Conservation (phyloP, 345 rosid genomes). For the Mangifera indica region DNA sequence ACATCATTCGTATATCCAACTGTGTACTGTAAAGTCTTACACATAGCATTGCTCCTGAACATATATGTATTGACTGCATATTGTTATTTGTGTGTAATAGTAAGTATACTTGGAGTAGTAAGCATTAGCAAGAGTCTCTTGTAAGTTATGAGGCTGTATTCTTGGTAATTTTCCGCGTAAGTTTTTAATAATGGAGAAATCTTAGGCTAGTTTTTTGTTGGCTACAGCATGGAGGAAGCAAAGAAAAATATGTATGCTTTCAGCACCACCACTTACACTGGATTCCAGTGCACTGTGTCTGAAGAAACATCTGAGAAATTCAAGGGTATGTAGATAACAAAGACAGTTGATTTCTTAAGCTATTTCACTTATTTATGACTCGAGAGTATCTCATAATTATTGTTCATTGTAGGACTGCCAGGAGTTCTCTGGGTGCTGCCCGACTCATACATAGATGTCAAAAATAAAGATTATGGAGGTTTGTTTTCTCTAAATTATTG, state of each 20-base stretch:
- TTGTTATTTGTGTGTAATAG: neutral
- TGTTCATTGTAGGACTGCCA: slow-evolving; percentile 66
- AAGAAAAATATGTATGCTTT: slow-evolving; percentile 95
- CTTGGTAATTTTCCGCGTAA: neutral
- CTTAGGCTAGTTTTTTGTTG: neutral
- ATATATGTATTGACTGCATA: neutral
- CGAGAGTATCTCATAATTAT: neutral
- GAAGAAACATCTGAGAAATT: slow-evolving; percentile 90
- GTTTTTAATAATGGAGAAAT: neutral
- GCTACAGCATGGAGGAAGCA: slow-evolving; percentile 87
- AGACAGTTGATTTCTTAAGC: neutral
- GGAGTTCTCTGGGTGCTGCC: slow-evolving; percentile 98
- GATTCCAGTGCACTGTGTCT: slow-evolving; percentile 84
- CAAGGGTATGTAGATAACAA: slow-evolving; percentile 48
- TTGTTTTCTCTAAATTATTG: neutral
- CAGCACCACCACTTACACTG: slow-evolving; percentile 90
- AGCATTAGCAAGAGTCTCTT: neutral
- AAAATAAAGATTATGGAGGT: slow-evolving; percentile 99
- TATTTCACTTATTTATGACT: neutral
- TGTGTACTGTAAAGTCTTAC: too few relatives aligned
- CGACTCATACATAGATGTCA: slow-evolving; percentile 91
- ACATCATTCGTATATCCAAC: too few relatives aligned
- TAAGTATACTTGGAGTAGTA: neutral
- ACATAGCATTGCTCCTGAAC: too few relatives aligned
- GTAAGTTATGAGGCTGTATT: neutral